Base-by-base conservation (phyloP, 768 basidiomycete species). In the Leccinum olivaceopallidum region DNA sequence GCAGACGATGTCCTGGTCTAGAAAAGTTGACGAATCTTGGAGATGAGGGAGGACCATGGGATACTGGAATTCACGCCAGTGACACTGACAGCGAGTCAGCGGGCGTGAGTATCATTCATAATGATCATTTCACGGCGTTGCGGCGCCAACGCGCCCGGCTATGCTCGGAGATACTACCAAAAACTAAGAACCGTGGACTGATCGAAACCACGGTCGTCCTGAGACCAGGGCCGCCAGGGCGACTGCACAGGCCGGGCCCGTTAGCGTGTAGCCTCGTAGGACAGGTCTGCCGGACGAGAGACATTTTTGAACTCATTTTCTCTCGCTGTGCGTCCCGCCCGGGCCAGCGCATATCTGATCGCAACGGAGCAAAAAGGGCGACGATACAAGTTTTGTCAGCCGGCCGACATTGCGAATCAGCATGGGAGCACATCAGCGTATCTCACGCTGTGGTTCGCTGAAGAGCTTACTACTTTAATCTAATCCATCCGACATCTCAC, bases 1-100 rank as follows among this genome's bases (percentile, higher is more conserved):
- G 55, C 76, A 80, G 5, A 89, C 63, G 54, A 85, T 69, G 32
- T 65, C 67, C 26, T 71, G 61, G 26, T 55, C 57, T 30, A 60
- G 53, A 44, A 26, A 44, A 56, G 62, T 22, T 39, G 56, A 36
- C 24, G 58, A 44, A 47, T 58, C 52, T 36, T 56, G 61, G 57
- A 65, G 54, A 55, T 57, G 50, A 55, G 63, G 54, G 57, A 59
- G 54, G 24, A 47, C 56, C 69, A 70, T 70, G 34, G 12, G 44
- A 20, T 47, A 58, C n/a, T 18, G 22, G 56, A 24, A 58, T 32
- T 57, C 58, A 59, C 56, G 49, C 30, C 32, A 39, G 39, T 2
- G 44, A 20, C 20, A 10, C 39, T 42, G 18, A 9, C 44, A 37
- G 36, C 36, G 34, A 34, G 44, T 47, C 44, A 47, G 44, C 44